Evolutionary conservation across 331 rosid species (phyloP).

Genomic region (Phaseolus coccineus): DNA sequence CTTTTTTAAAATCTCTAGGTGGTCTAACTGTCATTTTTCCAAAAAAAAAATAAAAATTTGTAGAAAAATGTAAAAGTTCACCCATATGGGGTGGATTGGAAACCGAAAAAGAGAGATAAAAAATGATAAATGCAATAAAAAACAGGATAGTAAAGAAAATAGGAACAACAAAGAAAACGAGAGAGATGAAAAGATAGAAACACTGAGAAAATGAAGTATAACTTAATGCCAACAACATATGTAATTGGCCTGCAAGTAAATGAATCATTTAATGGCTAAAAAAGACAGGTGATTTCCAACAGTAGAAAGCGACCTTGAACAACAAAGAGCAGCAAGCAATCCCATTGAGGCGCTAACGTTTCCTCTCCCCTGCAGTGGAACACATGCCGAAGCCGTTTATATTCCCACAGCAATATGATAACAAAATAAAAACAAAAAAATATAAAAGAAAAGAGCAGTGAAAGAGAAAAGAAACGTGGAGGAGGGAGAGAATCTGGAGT

Average conservation of each 20-base stretch:
- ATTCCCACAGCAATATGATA: slow-evolving; percentile 37
- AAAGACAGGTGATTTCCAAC: neutral
- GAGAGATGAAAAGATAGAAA: neutral
- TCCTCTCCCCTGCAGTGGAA: slow-evolving; percentile 22
- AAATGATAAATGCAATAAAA: neutral
- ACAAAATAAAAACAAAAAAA: neutral
- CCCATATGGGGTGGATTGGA: neutral
- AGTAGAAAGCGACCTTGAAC: slow-evolving; percentile 42
- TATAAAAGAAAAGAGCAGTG: neutral
- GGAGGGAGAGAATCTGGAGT: slow-evolving; percentile 53
- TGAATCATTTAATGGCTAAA: neutral
- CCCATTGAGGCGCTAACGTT: neutral
- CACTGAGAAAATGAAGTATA: neutral
- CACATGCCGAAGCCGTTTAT: slow-evolving; percentile 24
- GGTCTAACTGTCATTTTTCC: neutral
- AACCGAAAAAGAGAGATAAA: neutral
- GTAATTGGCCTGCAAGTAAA: slow-evolving; percentile 1
- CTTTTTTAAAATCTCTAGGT: neutral
- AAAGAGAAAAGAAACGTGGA: slow-evolving; percentile 31
- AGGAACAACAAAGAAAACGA: neutral
- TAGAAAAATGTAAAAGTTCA: neutral
- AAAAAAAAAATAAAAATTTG: neutral
- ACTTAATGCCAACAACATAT: neutral
- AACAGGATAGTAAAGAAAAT: neutral
- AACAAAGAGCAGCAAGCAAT: neutral